Evolutionary conservation across 2,329 filamentous ascomycete genomes (phyloP).

Genomic region (Alternaria gansuensis): DNA sequence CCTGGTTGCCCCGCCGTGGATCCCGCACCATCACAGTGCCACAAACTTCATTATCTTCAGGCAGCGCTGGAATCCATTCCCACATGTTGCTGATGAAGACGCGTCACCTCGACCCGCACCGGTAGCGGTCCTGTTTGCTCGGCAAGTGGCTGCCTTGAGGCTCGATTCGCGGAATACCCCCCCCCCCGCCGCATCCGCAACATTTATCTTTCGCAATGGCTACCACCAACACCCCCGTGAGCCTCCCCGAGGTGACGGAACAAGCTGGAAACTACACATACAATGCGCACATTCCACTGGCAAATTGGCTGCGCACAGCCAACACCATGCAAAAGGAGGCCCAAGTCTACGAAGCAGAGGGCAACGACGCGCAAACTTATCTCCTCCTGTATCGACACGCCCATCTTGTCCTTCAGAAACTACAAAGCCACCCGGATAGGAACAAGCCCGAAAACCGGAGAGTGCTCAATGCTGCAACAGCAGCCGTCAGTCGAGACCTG

Average conservation of each 20-base stretch:
- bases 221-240: slow-evolving; percentile 64
- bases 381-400: slow-evolving; percentile 91
- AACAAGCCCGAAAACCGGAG: slow-evolving; percentile 68
- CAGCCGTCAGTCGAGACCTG: slow-evolving; percentile 70
- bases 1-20: slow-evolving; percentile 42
- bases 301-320: slow-evolving; percentile 82
- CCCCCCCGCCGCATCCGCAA: slow-evolving; percentile 20
- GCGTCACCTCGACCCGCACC: slow-evolving; percentile 31
- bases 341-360: slow-evolving; percentile 82
- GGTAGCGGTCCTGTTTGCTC: slow-evolving; percentile 30
- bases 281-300: slow-evolving; percentile 77
- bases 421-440: slow-evolving; percentile 79
- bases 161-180: background rate
- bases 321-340: slow-evolving; percentile 84
- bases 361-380: slow-evolving; percentile 87
- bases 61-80: slow-evolving; percentile 23
- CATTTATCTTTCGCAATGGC: slow-evolving; percentile 36
- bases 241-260: slow-evolving; percentile 77
- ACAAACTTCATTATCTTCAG: slow-evolving; percentile 20
- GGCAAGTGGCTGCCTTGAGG: slow-evolving; percentile 15
- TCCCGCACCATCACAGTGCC: slow-evolving; percentile 38
- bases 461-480: slow-evolving; percentile 65
- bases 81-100: slow-evolving; percentile 44
- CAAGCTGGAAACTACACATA: slow-evolving; percentile 84
- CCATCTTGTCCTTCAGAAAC: slow-evolving; percentile 77